Base-by-base conservation (phyloP, 192 early-diverging fungal genomes). In the Dispira parvispora region DNA sequence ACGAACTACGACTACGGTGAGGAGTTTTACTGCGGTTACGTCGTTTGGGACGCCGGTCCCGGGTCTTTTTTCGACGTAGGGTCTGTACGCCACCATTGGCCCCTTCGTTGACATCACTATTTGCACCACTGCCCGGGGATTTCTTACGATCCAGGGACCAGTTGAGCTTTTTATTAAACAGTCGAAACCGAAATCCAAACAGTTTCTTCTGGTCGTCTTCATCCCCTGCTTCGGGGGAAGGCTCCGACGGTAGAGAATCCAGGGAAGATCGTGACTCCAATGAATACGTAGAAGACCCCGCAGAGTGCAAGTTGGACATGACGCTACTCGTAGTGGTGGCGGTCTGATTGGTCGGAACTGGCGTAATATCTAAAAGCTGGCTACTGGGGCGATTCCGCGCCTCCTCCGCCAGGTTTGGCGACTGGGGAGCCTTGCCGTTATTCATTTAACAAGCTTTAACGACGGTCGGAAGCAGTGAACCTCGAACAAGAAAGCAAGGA, bases 121-220 rank as follows among this genome's bases (percentile, higher is more conserved):
- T 3, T 4, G 32, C 32, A 4, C 32, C 32, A 38, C 32, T 38
- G 32, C 32, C 32, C 47, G 1, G 47, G 53, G 8, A 27, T 12
- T 25, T 14, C 9, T 55, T 55, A 28, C 21, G 53, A 21, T 55
- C 53, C 12, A 55, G 23, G 13, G 53, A 55, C 1, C 3, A 55
- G 28, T 55, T 55, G 20, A 55, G 53, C 53, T 55, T 55, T 27
- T 28, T 21, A 26, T 28, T 55, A 26, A 55, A 55, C 12, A 55
- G 28, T 21, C 25, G 53, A 21, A 55, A 55, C 9, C 25, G 16
- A 28, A 55, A 55, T 28, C 53, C 53, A 28, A 55, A 55, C 13
- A 21, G 53, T 12, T 28, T 21, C 20, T 26, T 18, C 13, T 21
- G 13, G 3, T 26, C 53, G 25, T 55, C 53, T 21, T 21, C 8